Evolutionary conservation across 768 basidiomycete species (phyloP).

Genomic region (Thelephora aurantiotincta): DNA sequence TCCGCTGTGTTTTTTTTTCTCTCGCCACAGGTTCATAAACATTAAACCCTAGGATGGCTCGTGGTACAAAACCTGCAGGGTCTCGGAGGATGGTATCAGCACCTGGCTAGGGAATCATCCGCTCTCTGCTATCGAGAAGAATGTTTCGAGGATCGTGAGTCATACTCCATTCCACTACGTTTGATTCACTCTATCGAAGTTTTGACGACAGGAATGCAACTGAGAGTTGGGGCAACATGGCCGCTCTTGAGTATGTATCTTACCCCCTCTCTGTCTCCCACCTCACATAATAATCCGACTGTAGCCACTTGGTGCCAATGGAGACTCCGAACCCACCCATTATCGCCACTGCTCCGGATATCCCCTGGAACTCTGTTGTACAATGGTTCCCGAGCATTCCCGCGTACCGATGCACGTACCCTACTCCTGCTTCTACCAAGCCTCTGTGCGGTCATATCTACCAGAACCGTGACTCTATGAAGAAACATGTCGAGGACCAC

Average conservation of each 20-base stretch:
- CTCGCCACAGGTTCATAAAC: too few species aligned
- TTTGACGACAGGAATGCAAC: background rate
- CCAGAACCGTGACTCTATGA: background rate
- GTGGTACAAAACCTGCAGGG: too few species aligned
- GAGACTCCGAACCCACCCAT: background rate
- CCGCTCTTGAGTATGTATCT: background rate
- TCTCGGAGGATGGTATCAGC: too few species aligned
- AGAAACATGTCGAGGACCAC: background rate
- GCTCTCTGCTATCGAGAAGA: too few species aligned
- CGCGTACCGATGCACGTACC: background rate
- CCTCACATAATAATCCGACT: background rate
- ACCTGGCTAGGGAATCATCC: too few species aligned
- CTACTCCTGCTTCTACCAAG: background rate
- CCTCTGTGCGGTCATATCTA: background rate
- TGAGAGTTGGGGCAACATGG: background rate
- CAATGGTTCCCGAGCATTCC: background rate
- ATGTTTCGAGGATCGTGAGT: too few species aligned
- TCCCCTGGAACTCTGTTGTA: background rate
- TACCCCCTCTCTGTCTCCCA: background rate
- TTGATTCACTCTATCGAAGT: too few species aligned
- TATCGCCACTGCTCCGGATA: background rate
- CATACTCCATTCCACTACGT: too few species aligned
- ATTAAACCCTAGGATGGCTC: too few species aligned
- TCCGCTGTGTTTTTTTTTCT: too few species aligned
- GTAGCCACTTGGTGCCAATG: background rate